Conservation (phyloP, 2,329 filamentous ascomycete species). For the Paecilomyces niveus region DNA sequence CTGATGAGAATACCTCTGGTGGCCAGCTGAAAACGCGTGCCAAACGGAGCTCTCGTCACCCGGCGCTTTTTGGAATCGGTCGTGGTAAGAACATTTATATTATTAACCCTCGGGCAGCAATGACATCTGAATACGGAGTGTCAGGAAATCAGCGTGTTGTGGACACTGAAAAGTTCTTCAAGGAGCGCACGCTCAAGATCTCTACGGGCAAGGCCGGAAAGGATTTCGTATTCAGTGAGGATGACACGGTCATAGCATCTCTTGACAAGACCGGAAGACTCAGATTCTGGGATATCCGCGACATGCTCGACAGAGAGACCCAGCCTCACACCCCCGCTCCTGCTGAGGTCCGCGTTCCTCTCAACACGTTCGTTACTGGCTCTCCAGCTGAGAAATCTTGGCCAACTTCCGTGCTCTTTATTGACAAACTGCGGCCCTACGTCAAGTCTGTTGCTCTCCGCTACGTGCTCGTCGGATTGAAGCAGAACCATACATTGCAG, state of each 20-base stretch:
- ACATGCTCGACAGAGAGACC: constrained; percentile 51
- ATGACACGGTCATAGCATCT: constrained; percentile 88
- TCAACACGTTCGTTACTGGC: constrained; percentile 81
- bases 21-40: constrained; percentile 94
- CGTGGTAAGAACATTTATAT: constrained; percentile 95
- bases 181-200: constrained; percentile 84
- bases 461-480: constrained; percentile 96
- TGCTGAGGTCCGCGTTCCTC: constrained; percentile 74
- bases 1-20: constrained; percentile 84
- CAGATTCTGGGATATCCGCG: constrained; percentile 96
- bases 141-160: constrained; percentile 53
- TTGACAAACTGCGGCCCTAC: constrained; percentile 93
- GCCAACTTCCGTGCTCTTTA: constrained; percentile 90
- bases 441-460: constrained; percentile 81
- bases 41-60: constrained; percentile 78
- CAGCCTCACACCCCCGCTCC: constrained; percentile 40
- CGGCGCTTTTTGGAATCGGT: constrained; percentile 90
- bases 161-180: constrained; percentile 79
- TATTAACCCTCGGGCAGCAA: constrained; percentile 57
- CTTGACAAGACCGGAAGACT: constrained; percentile 94
- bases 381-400: constrained; percentile 88
- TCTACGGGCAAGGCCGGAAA: constrained; percentile 97
- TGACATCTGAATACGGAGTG: constrained; percentile 41
- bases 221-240: constrained; percentile 95
- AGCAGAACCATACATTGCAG: constrained; percentile 97